Base-by-base conservation (phyloP, 306 rosid species). In the Echinosophora koreensis region DNA sequence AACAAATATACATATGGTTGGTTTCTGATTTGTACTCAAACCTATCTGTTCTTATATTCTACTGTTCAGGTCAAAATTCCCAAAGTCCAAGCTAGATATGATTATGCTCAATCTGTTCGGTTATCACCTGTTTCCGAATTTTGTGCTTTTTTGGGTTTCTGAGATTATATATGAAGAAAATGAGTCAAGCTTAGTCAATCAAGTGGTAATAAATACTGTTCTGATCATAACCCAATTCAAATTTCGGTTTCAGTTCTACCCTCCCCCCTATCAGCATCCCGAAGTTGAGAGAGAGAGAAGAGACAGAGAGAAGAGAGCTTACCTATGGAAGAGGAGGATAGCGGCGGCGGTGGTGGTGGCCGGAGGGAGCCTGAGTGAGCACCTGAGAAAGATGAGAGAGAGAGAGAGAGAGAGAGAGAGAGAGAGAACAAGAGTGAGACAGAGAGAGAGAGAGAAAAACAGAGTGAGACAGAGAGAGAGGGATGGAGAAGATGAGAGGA, bases 261-360 rank as follows among this genome's bases (percentile, higher is more conserved):
- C 51, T 27, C 18, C 17, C 15, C 17, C 27, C 11, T 30, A 58
- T 30, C 62, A 32, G 73, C 65, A 57, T 13, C 14, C 18, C 44
- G 22, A 74, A 14, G 9, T 58, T 76, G 77, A 69, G 78, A 41
- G n/a, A n/a, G n/a, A n/a, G n/a, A n/a, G n/a, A n/a, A n/a, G n/a
- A n/a, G n/a, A n/a, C n/a, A n/a, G n/a, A n/a, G n/a, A n/a, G n/a
- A n/a, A n/a, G n/a, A n/a, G n/a, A n/a, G n/a, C n/a, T n/a, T n/a
- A n/a, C n/a, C n/a, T n/a, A n/a, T n/a, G n/a, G n/a, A n/a, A n/a
- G n/a, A n/a, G n/a, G n/a, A n/a, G n/a, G n/a, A n/a, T n/a, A n/a
- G n/a, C n/a, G n/a, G n/a, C n/a, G n/a, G n/a, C n/a, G n/a, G n/a
- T n/a, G n/a, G n/a, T n/a, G n/a, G n/a, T n/a, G n/a, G n/a, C n/a